phyloP scores from a whole-genome alignment of 2,329 filamentous ascomycete genomes.

The Ophiosphaerella herpotricha region DNA sequence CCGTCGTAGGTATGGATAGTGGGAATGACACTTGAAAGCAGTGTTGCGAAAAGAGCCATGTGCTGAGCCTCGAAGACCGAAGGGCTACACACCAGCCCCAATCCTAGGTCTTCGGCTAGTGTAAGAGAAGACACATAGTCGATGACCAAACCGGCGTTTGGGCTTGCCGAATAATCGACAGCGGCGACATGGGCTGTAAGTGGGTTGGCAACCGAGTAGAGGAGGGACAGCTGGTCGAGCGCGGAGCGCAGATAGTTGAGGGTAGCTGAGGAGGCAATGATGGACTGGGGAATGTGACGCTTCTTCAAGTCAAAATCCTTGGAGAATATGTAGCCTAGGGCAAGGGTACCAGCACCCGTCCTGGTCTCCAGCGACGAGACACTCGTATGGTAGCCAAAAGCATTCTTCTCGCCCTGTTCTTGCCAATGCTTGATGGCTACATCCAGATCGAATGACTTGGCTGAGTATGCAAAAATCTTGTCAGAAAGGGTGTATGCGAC shows the following conservation, averaged over 20 bases:
- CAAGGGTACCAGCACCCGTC: conserved; percentile 85
- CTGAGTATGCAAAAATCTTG: conserved; percentile 96
- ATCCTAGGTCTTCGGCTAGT: conserved; percentile 84
- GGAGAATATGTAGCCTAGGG: conserved; percentile 96
- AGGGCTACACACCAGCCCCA: conserved; percentile 82
- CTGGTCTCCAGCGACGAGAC: conserved; percentile 85
- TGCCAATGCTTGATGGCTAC: conserved; percentile 80
- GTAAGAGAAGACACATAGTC: conserved; percentile 84
- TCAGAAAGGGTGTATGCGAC: conserved; percentile 93
- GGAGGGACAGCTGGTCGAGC: conserved; percentile 86
- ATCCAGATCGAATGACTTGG: conserved; percentile 90
- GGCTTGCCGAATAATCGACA: conserved; percentile 75
- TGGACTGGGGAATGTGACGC: conserved; percentile 86
- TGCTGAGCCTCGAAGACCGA: conserved; percentile 93
- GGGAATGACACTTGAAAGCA: conserved; percentile 78
- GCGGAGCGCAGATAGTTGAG: conserved; percentile 79
- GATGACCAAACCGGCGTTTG: conserved; percentile 73
- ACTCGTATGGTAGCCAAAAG: conserved; percentile 77
- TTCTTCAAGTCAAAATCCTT: conserved; percentile 93
- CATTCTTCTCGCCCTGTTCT: conserved; percentile 71
- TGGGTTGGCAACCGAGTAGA: conserved; percentile 90
- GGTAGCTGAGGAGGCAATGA: conserved; percentile 83
- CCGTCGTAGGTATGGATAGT: conserved; percentile 89
- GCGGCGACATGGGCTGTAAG: conserved; percentile 92
- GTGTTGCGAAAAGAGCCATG: conserved; percentile 86